Percentiles rank a stretch among this genome's conserved stretches.
These are phyloP conservation scores for Epichloe scottii DNA, from an alignment of 2,329 filamentous ascomycete genomes.

Conservation along the genomic window DNA sequence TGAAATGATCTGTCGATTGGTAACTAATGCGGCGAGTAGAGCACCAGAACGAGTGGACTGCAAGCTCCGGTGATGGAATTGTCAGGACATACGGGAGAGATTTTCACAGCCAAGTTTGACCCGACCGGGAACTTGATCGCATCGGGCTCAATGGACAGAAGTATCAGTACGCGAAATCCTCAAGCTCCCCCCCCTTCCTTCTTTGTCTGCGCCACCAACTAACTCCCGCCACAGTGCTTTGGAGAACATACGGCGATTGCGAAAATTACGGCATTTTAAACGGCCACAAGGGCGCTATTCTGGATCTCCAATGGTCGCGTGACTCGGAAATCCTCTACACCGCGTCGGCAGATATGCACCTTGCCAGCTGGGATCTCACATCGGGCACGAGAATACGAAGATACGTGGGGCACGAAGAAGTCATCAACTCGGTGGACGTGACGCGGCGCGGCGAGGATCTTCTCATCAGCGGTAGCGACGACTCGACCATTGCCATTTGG, in stretches of 20 bases:
- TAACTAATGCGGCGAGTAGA: slow-evolving; percentile 33
- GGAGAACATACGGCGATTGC: slow-evolving; percentile 84
- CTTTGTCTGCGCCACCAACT: background rate
- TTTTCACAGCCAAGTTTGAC: slow-evolving; percentile 86
- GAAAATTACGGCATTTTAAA: slow-evolving; percentile 85
- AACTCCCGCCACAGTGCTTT: slow-evolving; percentile 52
- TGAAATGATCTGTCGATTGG: background rate
- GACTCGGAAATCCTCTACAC: slow-evolving; percentile 86
- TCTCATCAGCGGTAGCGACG: slow-evolving; percentile 82
- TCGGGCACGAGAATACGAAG: slow-evolving; percentile 84
- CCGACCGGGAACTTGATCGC: slow-evolving; percentile 79
- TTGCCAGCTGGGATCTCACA: slow-evolving; percentile 91
- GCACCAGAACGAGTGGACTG: slow-evolving; percentile 66
- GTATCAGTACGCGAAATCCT: slow-evolving; percentile 52
- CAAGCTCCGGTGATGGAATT: slow-evolving; percentile 92
- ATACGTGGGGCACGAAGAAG: slow-evolving; percentile 86
- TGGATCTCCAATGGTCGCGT: slow-evolving; percentile 93
- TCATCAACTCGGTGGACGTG: slow-evolving; percentile 87
- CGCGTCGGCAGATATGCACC: slow-evolving; percentile 82
- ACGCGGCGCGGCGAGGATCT: slow-evolving; percentile 84
- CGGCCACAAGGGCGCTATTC: slow-evolving; percentile 80
- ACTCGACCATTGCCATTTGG: slow-evolving; percentile 91
- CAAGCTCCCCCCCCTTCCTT: no score
- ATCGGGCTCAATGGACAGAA: slow-evolving; percentile 89
- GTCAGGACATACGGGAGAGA: slow-evolving; percentile 68